Conservation (phyloP, 2,329 filamentous ascomycete species). For the Clarireedia monteithiana region DNA sequence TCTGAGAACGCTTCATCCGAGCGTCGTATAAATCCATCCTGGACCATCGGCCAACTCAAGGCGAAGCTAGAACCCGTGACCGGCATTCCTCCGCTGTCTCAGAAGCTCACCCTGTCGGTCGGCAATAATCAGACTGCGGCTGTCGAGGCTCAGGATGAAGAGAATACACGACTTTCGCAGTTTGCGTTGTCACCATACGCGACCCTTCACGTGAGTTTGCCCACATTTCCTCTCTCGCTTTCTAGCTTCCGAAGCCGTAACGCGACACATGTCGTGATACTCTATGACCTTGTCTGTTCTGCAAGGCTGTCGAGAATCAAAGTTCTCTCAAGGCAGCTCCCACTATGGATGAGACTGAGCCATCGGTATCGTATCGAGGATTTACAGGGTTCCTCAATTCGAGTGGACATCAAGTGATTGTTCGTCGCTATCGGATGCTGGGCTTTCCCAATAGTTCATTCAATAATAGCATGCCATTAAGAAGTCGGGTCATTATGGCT, state of each 20-base stretch:
- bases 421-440: constrained; percentile 1
- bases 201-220: constrained; percentile 65
- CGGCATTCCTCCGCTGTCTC: constrained; percentile 74
- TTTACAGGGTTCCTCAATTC: not conserved
- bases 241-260: constrained; percentile 6
- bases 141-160: constrained; percentile 66
- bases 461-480: constrained; percentile 1
- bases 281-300: constrained; percentile 7
- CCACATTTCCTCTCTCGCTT: constrained; percentile 1
- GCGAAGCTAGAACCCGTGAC: constrained; percentile 86
- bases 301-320: constrained; percentile 5
- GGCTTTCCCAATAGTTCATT: constrained; percentile 8
- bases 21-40: constrained; percentile 84
- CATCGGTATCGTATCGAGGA: constrained; percentile 1
- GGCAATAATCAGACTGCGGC: constrained; percentile 52
- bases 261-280: constrained; percentile 10
- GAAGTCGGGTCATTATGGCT: not conserved
- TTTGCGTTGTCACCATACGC: constrained; percentile 68
- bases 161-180: constrained; percentile 52
- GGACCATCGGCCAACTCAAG: constrained; percentile 80
- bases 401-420: not conserved
- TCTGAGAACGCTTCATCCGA: constrained; percentile 77
- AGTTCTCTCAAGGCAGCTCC: not conserved
- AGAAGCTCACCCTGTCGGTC: constrained; percentile 66
- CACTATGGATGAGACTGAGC: not conserved